Base-by-base conservation (phyloP, 164 flowering plant genomes). In the Akebia trifoliata region DNA sequence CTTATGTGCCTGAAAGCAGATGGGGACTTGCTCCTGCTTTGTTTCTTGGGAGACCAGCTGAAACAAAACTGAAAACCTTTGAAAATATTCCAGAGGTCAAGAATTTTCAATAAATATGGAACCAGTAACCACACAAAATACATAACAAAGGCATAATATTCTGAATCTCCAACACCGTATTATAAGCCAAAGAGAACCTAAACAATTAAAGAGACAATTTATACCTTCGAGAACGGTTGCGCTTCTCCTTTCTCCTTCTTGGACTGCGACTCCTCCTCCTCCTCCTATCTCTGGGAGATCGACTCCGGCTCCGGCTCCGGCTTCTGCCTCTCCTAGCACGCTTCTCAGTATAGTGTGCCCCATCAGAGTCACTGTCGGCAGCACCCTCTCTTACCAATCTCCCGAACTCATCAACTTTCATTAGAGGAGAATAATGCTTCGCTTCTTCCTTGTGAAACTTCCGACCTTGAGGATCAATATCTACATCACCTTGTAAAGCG, bases 201-300 rank as follows among this genome's bases (percentile, higher is more conserved):
- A 31, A 31, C 35, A 48, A 12, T 14, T 22, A 36, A 30, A 39
- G 14, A 31, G 25, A 38, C 4, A 47, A 18, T 9, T 8, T 46
- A 50, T 69, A 86, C 98, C 98, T 92, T 74, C 72, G 82, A 68
- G 98, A 92, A 37, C 75, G 78, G 65, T 83, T 84, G 59, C 87
- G 74, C 55, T 64, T 84, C 47, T 81, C 83, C 61, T 61, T 74
- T 78, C 89, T 79, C 68, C 84, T 82, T 65, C 80, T 4, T 36
- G 82, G 89, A 68, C 84, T 82, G 21, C 73, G 76, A 56, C 74
- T 78, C 32, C 69, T 74, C 70, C 74, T 72, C 64, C 85, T 78
- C 79, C 85, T 66, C 54, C 82, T 74, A 67, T 60, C 65, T 14
- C 50, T 60, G 39, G 97, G 95, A 66, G 95, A 87, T 53, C 64